phyloP scores from a whole-genome alignment of 805 yeast genomes.

The Candida rishiriensis region DNA sequence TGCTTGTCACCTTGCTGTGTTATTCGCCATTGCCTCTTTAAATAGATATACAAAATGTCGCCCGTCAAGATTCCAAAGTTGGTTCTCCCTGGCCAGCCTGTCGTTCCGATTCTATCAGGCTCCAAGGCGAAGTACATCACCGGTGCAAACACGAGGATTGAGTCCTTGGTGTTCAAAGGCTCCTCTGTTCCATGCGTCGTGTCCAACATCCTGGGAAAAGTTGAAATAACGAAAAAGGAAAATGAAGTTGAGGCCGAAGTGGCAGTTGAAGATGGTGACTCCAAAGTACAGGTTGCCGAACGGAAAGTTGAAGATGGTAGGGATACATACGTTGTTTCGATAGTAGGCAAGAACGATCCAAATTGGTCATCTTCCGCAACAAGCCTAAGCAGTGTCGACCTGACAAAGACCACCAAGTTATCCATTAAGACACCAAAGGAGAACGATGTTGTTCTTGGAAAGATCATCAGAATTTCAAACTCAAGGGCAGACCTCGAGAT shows the following conservation, averaged over 20 bases:
- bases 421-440: slow-evolving; percentile 66
- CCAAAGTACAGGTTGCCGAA: slow-evolving; percentile 12
- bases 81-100: slow-evolving; percentile 79
- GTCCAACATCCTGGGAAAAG: slow-evolving; percentile 63
- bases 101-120: slow-evolving; percentile 49
- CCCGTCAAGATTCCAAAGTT: slow-evolving; percentile 34
- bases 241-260: background rate
- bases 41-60: slow-evolving; percentile 2
- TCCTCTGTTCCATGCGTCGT: slow-evolving; percentile 37
- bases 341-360: slow-evolving; percentile 23
- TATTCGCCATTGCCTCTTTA: too few relatives aligned
- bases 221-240: slow-evolving; percentile 30
- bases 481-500: slow-evolving; percentile 80
- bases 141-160: slow-evolving; percentile 62
- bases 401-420: slow-evolving; percentile 6
- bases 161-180: slow-evolving; percentile 38
- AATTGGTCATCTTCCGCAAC: background rate
- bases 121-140: slow-evolving; percentile 42
- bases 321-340: slow-evolving; percentile 13
- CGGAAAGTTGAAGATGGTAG: slow-evolving; percentile 9
- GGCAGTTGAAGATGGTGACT: slow-evolving; percentile 2
- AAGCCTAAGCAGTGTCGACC: background rate
- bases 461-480: slow-evolving; percentile 60
- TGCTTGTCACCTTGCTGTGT: too few relatives aligned
- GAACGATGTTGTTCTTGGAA: slow-evolving; percentile 75